A percentile compares a stretch with the other conserved stretches of the same genome.
phyloP scores from a whole-genome alignment of 257 asterid species.

The Ligustrum vulgare region DNA sequence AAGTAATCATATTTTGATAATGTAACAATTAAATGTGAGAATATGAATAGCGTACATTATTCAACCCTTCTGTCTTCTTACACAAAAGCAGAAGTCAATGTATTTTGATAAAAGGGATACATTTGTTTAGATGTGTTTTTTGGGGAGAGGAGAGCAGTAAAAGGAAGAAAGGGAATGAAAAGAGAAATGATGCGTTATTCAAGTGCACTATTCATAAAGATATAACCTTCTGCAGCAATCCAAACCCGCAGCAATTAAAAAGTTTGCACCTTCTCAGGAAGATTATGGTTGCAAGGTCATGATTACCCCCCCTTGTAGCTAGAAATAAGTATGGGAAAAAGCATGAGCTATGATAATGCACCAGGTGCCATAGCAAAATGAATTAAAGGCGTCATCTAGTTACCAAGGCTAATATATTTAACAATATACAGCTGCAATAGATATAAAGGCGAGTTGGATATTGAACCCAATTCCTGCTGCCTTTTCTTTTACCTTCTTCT shows the following conservation, averaged over 20 bases:
- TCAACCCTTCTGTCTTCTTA: slow-evolving; percentile 6
- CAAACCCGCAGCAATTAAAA: background rate
- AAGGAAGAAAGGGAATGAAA: background rate
- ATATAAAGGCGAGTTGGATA: too few relatives aligned
- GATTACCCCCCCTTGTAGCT: background rate
- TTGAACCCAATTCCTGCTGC: too few relatives aligned
- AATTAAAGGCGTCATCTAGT: background rate
- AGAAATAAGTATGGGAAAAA: background rate
- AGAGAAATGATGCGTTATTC: background rate
- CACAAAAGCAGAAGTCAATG: background rate
- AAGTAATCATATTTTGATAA: background rate
- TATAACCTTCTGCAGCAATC: background rate
- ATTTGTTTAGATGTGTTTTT: background rate
- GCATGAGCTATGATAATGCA: background rate
- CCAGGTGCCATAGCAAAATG: background rate
- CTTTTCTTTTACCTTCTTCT: background rate
- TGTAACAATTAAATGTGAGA: background rate
- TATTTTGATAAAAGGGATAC: background rate
- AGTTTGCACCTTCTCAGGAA: background rate
- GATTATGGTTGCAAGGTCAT: background rate
- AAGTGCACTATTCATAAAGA: slow-evolving; percentile 1
- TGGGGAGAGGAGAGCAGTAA: background rate
- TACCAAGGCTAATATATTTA: background rate
- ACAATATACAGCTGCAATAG: too few relatives aligned
- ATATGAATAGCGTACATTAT: background rate